A percentile compares a stretch with the other conserved stretches of the same genome.
phyloP scores from a whole-genome alignment of 768 basidiomycete genomes.

The Tylopilus plumbeoviolaceoides region DNA sequence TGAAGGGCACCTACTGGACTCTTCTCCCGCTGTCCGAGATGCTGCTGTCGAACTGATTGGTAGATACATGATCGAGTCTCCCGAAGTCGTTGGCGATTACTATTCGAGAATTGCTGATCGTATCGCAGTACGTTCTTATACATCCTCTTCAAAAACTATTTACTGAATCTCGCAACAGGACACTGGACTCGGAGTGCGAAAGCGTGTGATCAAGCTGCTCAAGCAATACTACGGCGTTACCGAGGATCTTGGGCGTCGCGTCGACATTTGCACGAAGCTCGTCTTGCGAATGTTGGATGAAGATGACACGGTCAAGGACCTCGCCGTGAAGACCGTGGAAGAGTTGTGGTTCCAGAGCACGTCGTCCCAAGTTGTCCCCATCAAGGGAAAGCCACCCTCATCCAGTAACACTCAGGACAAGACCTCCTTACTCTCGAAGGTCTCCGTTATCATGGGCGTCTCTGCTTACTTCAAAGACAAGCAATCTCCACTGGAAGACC shows the following conservation, averaged over 20 bases:
- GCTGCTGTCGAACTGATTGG: constrained; percentile 96
- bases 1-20: constrained; percentile 86
- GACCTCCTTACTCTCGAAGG: constrained; percentile 55
- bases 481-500: constrained; percentile 78
- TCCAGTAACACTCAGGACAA: constrained; percentile 44
- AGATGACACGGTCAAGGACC: constrained; percentile 92
- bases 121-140: constrained; percentile 64
- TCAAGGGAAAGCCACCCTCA: constrained; percentile 36
- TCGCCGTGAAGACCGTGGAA: constrained; percentile 85
- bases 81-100: constrained; percentile 85
- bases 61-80: constrained; percentile 91
- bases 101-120: constrained; percentile 85
- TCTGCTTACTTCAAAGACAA: constrained; percentile 79
- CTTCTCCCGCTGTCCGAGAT: constrained; percentile 92
- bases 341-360: constrained; percentile 79
- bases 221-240: constrained; percentile 74
- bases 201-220: constrained; percentile 93
- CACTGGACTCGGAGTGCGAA: constrained; percentile 88
- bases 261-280: constrained; percentile 80
- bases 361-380: constrained; percentile 27
- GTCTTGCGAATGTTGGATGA: constrained; percentile 86
- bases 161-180: constrained; percentile 51
- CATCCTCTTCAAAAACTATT: background rate
- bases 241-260: constrained; percentile 51
- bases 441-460: constrained; percentile 82